Conservation (phyloP, 331 rosid genomes). For the Acacia concinna region DNA sequence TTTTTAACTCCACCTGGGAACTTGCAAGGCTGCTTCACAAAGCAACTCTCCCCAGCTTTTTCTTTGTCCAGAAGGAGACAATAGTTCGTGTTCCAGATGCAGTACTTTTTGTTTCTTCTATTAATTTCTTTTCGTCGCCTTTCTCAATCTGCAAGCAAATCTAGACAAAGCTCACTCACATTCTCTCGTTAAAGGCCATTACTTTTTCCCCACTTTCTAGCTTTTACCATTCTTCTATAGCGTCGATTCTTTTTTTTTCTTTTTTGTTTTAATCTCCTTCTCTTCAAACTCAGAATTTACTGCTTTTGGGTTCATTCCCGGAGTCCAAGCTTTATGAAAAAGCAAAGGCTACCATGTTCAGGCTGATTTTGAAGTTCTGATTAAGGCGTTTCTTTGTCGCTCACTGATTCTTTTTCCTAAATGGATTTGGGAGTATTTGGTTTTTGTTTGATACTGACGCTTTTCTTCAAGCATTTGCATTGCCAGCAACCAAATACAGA, state of each 20-base stretch:
- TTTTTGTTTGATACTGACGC: conserved; percentile 55
- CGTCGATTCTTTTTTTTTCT: background rate
- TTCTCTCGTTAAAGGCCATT: conserved; percentile 41
- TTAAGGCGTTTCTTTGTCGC: conserved; percentile 23
- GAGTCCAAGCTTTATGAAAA: conserved; percentile 35
- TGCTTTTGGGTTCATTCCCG: conserved; percentile 23
- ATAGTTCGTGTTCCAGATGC: conserved; percentile 37
- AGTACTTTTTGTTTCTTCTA: conserved; percentile 36
- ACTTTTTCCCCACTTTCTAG: background rate
- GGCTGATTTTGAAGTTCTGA: conserved; percentile 39
- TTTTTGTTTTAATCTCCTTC: background rate
- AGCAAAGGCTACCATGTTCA: conserved; percentile 33
- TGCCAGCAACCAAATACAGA: conserved; percentile 89
- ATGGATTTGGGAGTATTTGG: conserved; percentile 76
- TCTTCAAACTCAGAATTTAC: background rate
- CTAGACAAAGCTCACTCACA: conserved; percentile 56
- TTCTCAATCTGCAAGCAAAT: conserved; percentile 38
- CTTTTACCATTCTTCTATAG: background rate
- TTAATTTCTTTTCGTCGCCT: conserved; percentile 42
- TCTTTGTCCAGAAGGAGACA: conserved; percentile 42
- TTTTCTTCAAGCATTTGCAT: conserved; percentile 66
- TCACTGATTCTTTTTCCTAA: background rate
- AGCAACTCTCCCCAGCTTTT: conserved; percentile 39
- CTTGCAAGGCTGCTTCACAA: conserved; percentile 20
- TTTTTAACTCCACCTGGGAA: background rate